phyloP scores from a whole-genome alignment of 2,329 filamentous ascomycete genomes.

The Celoporthe dispersa region DNA sequence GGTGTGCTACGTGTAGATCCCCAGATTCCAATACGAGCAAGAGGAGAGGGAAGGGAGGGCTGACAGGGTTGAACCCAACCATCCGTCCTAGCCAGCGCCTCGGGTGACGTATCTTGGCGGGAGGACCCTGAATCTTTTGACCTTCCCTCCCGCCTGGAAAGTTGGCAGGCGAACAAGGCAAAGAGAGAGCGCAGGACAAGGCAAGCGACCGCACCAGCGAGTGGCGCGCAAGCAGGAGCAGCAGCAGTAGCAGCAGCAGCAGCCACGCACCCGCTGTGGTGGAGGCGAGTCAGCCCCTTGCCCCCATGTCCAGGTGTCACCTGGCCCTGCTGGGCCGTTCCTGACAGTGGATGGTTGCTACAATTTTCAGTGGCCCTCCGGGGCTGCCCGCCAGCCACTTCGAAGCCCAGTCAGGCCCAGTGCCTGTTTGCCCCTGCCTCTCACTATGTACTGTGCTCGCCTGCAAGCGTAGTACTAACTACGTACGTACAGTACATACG shows the following conservation, averaged over 20 bases:
- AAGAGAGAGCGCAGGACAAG: not conserved
- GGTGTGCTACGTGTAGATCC: not conserved
- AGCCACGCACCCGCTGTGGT: not conserved
- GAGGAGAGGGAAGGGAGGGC: not conserved
- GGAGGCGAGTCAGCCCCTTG: conserved; percentile 4
- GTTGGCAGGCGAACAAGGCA: conserved; percentile 4
- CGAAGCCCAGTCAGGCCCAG: not conserved
- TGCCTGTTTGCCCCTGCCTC: not conserved
- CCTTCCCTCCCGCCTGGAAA: not conserved
- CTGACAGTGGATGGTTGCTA: conserved; percentile 1
- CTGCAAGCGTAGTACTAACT: not conserved
- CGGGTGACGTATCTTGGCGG: conserved; percentile 7
- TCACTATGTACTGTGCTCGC: not conserved
- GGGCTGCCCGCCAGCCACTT: not conserved
- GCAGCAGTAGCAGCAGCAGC: not conserved
- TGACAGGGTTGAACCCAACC: not conserved
- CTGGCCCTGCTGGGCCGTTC: conserved; percentile 2
- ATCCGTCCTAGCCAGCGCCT: not conserved
- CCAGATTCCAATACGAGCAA: not conserved
- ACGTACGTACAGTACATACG: not conserved
- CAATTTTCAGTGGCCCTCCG: not conserved
- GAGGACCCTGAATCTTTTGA: conserved; percentile 1
- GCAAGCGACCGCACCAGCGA: not conserved
- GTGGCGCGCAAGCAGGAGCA: not conserved
- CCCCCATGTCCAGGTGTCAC: not conserved